Evolutionary conservation across 768 basidiomycete species (phyloP).

Genomic region (Amanita fuliginea): DNA sequence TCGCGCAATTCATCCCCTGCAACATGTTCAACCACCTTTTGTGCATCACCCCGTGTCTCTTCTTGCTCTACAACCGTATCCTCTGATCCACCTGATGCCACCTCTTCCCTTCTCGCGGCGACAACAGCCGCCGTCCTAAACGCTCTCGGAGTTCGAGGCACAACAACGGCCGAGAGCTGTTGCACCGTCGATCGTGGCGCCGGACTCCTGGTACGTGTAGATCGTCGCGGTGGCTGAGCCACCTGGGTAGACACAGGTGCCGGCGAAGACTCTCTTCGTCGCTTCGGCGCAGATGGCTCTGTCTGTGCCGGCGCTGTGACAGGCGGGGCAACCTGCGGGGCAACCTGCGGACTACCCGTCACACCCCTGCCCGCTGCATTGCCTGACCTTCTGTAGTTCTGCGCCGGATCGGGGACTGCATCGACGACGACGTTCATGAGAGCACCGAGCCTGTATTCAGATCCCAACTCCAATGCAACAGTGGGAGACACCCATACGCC

Average conservation of each 20-base stretch:
- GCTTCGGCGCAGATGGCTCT: slow-evolving; percentile 42
- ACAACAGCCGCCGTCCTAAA: slow-evolving; percentile 5
- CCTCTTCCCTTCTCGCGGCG: slow-evolving; percentile 22
- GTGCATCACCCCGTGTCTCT: slow-evolving; percentile 42
- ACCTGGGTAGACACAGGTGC: slow-evolving; percentile 16
- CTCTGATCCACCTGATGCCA: slow-evolving; percentile 45
- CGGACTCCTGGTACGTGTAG: slow-evolving; percentile 31
- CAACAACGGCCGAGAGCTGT: slow-evolving; percentile 23
- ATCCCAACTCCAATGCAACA: slow-evolving; percentile 58
- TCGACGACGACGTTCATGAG: slow-evolving; percentile 57
- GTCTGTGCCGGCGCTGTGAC: slow-evolving; percentile 28
- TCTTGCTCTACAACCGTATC: slow-evolving; percentile 55
- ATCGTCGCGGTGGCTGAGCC: slow-evolving; percentile 16
- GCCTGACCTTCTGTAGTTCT: slow-evolving; percentile 66
- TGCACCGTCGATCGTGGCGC: slow-evolving; percentile 23
- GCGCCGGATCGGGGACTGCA: slow-evolving; percentile 68
- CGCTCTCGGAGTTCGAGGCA: slow-evolving; percentile 19
- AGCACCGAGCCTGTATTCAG: slow-evolving; percentile 48
- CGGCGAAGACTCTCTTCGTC: slow-evolving; percentile 53
- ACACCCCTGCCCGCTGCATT: slow-evolving; percentile 21
- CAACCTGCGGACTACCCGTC: slow-evolving; percentile 18
- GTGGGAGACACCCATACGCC: slow-evolving; percentile 76
- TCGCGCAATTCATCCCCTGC: slow-evolving; percentile 52
- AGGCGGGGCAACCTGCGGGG: slow-evolving; percentile 23
- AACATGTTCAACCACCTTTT: slow-evolving; percentile 43